Base-by-base conservation (phyloP, 257 asterid genomes). In the Paraleonurus japonicus region DNA sequence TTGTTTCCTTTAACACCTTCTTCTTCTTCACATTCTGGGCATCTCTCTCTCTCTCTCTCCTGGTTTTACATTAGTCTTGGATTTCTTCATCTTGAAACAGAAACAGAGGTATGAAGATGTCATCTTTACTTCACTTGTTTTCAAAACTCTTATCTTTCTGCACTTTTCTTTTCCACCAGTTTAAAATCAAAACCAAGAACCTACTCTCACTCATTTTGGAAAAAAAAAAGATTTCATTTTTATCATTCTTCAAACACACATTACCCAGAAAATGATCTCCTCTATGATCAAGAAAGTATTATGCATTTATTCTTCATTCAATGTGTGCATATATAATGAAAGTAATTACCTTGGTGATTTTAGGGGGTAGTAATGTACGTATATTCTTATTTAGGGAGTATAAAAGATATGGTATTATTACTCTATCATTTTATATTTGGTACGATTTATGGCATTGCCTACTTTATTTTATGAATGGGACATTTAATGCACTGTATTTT, bases 41-140 rank as follows among this genome's bases (percentile, higher is more conserved):
- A 20, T 17, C 43, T 7, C 22, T 57, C 51, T 41, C 33, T 41
- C 11, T 17, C 66, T 54, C 54, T 54, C 16, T 20, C 54, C 4
- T 50, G 35, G 33, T 11, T 60, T 47, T 62, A 37, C 22, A n/a
- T n/a, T n/a, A 30, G 33, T 4, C 5, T 30, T 30, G 53, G 73
- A 41, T 22, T 51, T 20, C 59, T 51, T 51, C 59, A 67, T 13
- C 53, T 28, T 15, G 32, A 17, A 7, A 16, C 57, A 11, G 10
- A 63, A 73, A 2, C 17, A 55, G 17, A 76, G 80, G 80, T 76
- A 76, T 43, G 48, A 33, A 22, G 17, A 67, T 64, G 4, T 17
- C 8, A 35, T 20, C 17, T 22, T 11, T 35, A 32, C 11, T 35
- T 35, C 43, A 7, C 12, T 35, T 35, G 2, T 33, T 7, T 1